These are phyloP conservation scores for Cryphonectria naterciae DNA, from an alignment of 2,329 filamentous ascomycete species.

Conservation along the genomic window DNA sequence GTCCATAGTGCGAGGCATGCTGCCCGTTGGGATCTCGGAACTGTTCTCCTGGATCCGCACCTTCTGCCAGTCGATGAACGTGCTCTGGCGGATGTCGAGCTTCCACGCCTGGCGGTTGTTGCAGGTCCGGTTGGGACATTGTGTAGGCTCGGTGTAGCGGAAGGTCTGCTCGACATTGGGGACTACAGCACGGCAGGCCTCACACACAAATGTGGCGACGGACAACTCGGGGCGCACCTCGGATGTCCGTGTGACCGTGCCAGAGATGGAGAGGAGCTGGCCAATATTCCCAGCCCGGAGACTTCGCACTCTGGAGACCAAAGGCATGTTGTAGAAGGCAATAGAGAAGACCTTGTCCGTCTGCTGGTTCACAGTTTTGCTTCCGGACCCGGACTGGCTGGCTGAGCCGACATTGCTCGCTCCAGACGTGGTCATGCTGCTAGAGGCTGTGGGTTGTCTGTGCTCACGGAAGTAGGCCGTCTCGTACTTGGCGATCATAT, in stretches of 20 bases:
- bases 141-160: constrained; percentile 93
- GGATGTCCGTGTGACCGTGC: constrained; percentile 94
- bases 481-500: constrained; percentile 92
- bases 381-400: constrained; percentile 68
- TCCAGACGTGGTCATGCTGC: constrained; percentile 71
- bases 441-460: constrained; percentile 78
- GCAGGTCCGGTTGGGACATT: constrained; percentile 88
- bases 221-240: constrained; percentile 95
- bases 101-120: constrained; percentile 92
- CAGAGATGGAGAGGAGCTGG: constrained; percentile 91
- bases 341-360: constrained; percentile 95
- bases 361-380: constrained; percentile 87
- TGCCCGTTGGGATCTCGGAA: constrained; percentile 95
- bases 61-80: constrained; percentile 99
- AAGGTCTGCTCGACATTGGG: constrained; percentile 97
- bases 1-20: constrained; percentile 98
- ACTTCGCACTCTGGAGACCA: constrained; percentile 83
- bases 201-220: constrained; percentile 88
- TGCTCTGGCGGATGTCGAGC: constrained; percentile 94
- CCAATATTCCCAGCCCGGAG: constrained; percentile 90
- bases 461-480: constrained; percentile 93
- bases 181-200: constrained; percentile 81
- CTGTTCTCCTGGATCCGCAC: constrained; percentile 98
- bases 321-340: constrained; percentile 89
- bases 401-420: constrained; percentile 64